A percentile compares a stretch with the other conserved stretches of the same genome.
phyloP scores from a whole-genome alignment of 306 rosid genomes.

The Fagus crenata region DNA sequence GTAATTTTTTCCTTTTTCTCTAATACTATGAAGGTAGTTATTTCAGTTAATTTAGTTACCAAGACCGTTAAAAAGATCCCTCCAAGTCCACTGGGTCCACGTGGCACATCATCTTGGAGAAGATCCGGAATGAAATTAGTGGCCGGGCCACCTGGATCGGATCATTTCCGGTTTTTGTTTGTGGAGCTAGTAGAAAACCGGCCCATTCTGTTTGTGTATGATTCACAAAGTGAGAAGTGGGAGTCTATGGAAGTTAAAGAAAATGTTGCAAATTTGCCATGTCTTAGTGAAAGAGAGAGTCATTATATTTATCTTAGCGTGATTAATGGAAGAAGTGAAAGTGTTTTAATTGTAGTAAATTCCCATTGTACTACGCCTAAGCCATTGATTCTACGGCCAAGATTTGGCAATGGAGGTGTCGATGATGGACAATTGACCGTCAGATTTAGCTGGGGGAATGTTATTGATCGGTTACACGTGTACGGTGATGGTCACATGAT shows the following conservation, averaged over 20 bases:
- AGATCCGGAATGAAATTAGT: conserved; percentile 63
- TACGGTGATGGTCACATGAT: conserved; percentile 71
- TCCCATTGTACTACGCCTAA: neutral
- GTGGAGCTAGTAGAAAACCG: conserved; percentile 50
- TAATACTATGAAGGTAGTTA: conserved; percentile 47
- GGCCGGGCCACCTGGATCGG: conserved; percentile 35
- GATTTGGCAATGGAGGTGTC: conserved; percentile 3
- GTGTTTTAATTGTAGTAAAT: conserved; percentile 35
- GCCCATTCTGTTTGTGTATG: conserved; percentile 46
- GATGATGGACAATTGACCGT: conserved; percentile 23
- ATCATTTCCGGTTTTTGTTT: conserved; percentile 48
- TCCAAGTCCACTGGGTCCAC: conserved; percentile 60
- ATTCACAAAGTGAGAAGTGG: conserved; percentile 46
- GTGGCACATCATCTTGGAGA: conserved; percentile 66
- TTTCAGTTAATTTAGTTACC: conserved; percentile 49
- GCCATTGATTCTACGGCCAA: conserved; percentile 44
- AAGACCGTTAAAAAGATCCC: conserved; percentile 55
- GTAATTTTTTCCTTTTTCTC: conserved; percentile 50
- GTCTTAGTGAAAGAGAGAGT: conserved; percentile 23
- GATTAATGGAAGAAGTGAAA: conserved; percentile 42
- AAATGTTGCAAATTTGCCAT: conserved; percentile 12
- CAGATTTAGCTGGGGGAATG: conserved; percentile 50
- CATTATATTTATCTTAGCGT: conserved; percentile 34
- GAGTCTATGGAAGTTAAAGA: conserved; percentile 36
- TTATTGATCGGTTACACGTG: conserved; percentile 52